Evolutionary conservation across 108 stramenopile species (phyloP), one percentile per base, ranked within the genome.

Genomic region (Cyclostephanos tholiformis): DNA sequence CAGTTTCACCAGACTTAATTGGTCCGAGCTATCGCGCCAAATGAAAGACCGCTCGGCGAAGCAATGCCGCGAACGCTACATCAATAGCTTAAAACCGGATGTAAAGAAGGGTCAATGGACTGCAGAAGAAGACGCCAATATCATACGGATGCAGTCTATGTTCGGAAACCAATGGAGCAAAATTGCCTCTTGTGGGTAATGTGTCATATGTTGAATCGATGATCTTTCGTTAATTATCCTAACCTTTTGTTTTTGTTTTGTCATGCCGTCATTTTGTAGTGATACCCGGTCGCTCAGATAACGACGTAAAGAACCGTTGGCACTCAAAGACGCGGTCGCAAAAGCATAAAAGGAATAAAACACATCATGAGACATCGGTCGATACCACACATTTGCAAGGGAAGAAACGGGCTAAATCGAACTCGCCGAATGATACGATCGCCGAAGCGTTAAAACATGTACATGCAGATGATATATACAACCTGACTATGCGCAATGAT

Each of bases 11-110:
- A 46, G 27, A 30, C 25, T 59, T 20, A 46, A 41, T n/a, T 70
- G 69, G 69, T 8, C 36, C 19, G 43, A 19, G 8, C 39, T 70
- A 0, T 23, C 69, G 0, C 29, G n/a, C 11, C 39, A 59, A 11
- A 60, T 70, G 57, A 27, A 22, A 2, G 41, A 51, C 46, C 65
- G 74, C 17, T 58, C 39, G 13, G 57, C 43, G 20, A 74, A 74
- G 53, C 65, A 74, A 49, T 74, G 74, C 39, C 72, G 71, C 14
- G 95, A 96, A 71, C 77, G 95, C 12, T 96, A 94, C 92, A 79
- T 87, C 77, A 93, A 95, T 72, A 91, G 91, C 67, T 82, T 96
- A 10, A 76, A 88, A 60, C 95, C 95, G 0, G 72, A 77, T 67
- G 87, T 91, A 43, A 85, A 84, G 57, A 87, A 86, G 67, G 82